Base-by-base conservation (phyloP, 441 rosid species). In the Pelargonium exstipulatum region DNA sequence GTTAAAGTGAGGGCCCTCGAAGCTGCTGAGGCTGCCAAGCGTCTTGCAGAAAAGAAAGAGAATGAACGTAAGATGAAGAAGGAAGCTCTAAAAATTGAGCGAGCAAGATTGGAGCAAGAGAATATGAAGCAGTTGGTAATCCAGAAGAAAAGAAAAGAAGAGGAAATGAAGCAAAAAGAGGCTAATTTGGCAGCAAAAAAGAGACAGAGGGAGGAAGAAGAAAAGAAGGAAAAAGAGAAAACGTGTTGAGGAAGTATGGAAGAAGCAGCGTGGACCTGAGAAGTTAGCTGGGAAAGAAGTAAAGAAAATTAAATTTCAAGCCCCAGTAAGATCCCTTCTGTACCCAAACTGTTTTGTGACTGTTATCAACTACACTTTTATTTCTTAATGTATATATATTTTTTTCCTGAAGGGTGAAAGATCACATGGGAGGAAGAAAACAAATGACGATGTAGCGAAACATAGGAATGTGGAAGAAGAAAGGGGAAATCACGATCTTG, bases 1-100 rank as follows among this genome's bases (percentile, higher is more conserved):
- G 81, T 90, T 55, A 90, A 87, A 84, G 97, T 95, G 80, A 92
- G 86, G 79, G 88, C 99, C 68, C 80, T 95, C 70, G 97, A 84
- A 80, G 91, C 89, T 76, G 98, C 99, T 74, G 96, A 85, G 79
- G 93, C 88, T 70, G 87, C 94, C 53, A 90, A 81, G 76, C 88
- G 90, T 67, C 87, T 87, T 74, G 93, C 88, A 57, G 91, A 88
- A 82, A 86, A 88, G 81, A 90, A 84, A 79, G 98, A 95, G 71
- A 83, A 85, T 79, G 96, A 95, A 53, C 84, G 96, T 4, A 92
- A 83, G 81, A 76, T 86, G 85, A 86, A 85, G 83, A 95, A 86
- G 83, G 96, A 95, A 72, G 96, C 96, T 69, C 53, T 87, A 83
- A 88, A 86, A 81, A 75, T 84, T 71, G 93, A 89, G 81, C 85